These are phyloP conservation scores for Acephala macrosclerotiorum DNA, from an alignment of 2,329 filamentous ascomycete species.

Conservation along the genomic window DNA sequence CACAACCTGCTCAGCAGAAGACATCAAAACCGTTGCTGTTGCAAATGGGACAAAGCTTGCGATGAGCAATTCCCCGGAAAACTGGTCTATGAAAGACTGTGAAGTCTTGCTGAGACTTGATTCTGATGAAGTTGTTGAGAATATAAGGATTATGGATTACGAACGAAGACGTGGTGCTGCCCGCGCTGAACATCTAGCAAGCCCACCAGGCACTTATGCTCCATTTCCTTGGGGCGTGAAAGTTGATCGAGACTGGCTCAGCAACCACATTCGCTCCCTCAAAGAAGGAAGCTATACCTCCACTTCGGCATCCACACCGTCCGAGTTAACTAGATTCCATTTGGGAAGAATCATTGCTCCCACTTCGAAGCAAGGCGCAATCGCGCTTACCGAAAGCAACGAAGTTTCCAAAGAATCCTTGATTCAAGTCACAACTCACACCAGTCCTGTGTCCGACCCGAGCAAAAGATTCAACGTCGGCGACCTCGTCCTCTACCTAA, in stretches of 20 bases:
- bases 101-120: neutral
- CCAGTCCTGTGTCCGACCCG: neutral
- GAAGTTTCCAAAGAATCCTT: neutral
- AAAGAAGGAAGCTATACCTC: neutral
- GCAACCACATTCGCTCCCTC: neutral
- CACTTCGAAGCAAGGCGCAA: neutral
- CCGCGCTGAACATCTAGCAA: no score
- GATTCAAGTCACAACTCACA: neutral
- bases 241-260: neutral
- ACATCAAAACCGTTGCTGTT: neutral
- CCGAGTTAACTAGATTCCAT: neutral
- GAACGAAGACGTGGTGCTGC: neutral
- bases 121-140: neutral
- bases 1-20: neutral
- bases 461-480: neutral
- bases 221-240: neutral
- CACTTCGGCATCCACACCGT: neutral
- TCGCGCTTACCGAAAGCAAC: neutral
- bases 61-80: neutral
- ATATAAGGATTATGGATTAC: neutral
- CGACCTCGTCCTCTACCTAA: neutral
- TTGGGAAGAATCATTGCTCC: constrained; percentile 2
- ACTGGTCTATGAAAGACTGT: neutral
- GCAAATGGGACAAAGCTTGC: neutral
- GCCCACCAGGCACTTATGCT: no score